Base-by-base conservation (phyloP, 345 rosid species). In the Punica granatum region DNA sequence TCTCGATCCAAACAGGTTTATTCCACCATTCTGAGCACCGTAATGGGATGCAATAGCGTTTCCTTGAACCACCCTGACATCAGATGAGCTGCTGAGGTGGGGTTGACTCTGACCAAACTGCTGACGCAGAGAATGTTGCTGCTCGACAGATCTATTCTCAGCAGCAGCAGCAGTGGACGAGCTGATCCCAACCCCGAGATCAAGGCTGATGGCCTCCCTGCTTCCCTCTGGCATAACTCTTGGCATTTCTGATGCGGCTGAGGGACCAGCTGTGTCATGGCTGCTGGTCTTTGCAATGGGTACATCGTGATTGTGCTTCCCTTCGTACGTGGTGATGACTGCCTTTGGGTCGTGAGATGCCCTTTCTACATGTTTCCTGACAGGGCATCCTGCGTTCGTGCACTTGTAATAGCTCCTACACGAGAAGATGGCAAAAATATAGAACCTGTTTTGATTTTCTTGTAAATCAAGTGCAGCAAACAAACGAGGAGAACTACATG, bases 341-440 rank as follows among this genome's bases (percentile, higher is more conserved):
- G 99, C 99, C 78, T 95, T 95, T 7, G 87, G 97, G 74, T 94
- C 99, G 74, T 93, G 98, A 25, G 98, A 92, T 75, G 99, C 99
- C 75, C 99, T 86, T 85, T 94, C 99, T 75, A 94, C 97, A 18
- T 91, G 99, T 79, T 94, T 94, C 77, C 99, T 85, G 68, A 91
- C 99, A 30, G 97, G 90, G 68, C 99, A 94, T 69, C 93, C 90
- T 23, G 82, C 85, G 78, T 89, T 82, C 63, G 99, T 94, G 84
- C 99, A 94, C 83, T 91, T 94, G 81, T 94, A 94, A 73, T 91
- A 94, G 74, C 98, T 94, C 96, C 99, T 94, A 83, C 75, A 81
- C 21, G 59, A 65, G 34, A 60, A 26, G 19, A 12, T 53, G 4
- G 19, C 60, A 37, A 68, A 63, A 21, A 60, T 49, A 30, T 37